Evolutionary conservation across 768 basidiomycete genomes (phyloP).

Genomic region (Rhizopogon roseolus): DNA sequence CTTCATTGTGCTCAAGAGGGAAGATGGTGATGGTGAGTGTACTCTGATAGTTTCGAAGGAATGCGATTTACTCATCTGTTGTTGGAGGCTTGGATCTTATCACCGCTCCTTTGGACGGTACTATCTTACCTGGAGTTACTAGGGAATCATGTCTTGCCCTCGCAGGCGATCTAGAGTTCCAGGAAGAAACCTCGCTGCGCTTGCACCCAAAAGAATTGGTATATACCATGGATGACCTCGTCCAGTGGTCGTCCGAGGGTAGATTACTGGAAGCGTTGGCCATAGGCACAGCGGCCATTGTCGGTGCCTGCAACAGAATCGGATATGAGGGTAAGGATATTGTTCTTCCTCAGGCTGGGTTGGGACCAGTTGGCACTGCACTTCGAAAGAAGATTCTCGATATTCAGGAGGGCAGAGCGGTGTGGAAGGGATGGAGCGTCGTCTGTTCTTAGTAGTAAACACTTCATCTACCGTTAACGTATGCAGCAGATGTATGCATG

Average conservation of each 20-base stretch:
- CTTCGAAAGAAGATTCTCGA: conserved; percentile 71
- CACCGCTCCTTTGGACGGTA: conserved; percentile 86
- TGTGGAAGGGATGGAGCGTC: conserved; percentile 66
- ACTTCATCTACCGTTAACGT: too few species aligned
- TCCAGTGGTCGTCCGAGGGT: conserved; percentile 47
- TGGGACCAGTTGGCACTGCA: conserved; percentile 58
- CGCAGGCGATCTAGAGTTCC: conserved; percentile 55
- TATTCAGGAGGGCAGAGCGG: conserved; percentile 64
- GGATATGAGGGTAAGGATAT: conserved; percentile 68
- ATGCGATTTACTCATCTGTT: background rate
- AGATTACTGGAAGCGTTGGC: conserved; percentile 79
- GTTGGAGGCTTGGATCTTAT: conserved; percentile 70
- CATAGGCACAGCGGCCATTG: conserved; percentile 79
- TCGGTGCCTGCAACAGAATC: conserved; percentile 67
- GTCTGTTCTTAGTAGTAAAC: conserved; percentile 13
- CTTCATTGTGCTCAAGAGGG: conserved; percentile 58
- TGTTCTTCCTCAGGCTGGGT: conserved; percentile 47
- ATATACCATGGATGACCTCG: conserved; percentile 61
- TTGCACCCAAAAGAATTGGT: conserved; percentile 50
- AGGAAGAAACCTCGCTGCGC: conserved; percentile 14
- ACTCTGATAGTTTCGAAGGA: background rate
- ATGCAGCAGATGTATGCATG: too few species aligned
- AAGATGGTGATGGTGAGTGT: conserved; percentile 46
- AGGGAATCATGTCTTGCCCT: conserved; percentile 80
- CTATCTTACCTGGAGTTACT: conserved; percentile 90